phyloP scores from a whole-genome alignment of 768 basidiomycete genomes.

The Naganishia vaughanmartiniae region DNA sequence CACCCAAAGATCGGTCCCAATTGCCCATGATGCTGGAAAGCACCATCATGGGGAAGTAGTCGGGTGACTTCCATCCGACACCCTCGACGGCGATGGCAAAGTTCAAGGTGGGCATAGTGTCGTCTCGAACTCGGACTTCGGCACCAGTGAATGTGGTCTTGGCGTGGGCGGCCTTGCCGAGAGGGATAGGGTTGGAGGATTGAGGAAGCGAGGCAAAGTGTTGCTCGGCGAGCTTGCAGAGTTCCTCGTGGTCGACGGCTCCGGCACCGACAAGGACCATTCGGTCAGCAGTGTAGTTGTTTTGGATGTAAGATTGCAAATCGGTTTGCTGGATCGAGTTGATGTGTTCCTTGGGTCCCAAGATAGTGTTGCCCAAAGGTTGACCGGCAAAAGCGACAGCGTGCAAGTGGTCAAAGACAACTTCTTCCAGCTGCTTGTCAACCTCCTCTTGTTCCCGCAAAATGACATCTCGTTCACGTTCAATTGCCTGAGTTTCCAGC shows the following conservation, averaged over 20 bases:
- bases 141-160: constrained; percentile 85
- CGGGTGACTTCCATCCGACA: constrained; percentile 94
- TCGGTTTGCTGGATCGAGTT: constrained; percentile 90
- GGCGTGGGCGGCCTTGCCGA: constrained; percentile 73
- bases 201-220: constrained; percentile 86
- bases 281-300: constrained; percentile 96
- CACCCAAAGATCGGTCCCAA: constrained; percentile 96
- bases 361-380: constrained; percentile 92
- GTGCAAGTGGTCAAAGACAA: constrained; percentile 97
- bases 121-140: constrained; percentile 92
- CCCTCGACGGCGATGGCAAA: constrained; percentile 97
- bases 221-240: constrained; percentile 91
- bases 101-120: constrained; percentile 81
- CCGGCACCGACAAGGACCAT: constrained; percentile 98
- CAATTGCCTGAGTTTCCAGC: constrained; percentile 79
- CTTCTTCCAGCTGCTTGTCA: constrained; percentile 96
- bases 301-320: constrained; percentile 84
- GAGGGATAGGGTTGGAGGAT: constrained; percentile 80
- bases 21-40: constrained; percentile 98
- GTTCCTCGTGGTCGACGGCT: constrained; percentile 84
- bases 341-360: constrained; percentile 93
- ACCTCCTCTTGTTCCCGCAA: constrained; percentile 97
- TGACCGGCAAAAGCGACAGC: constrained; percentile 96
- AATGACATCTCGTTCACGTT: constrained; percentile 94
- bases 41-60: constrained; percentile 99